Evolutionary conservation across 2,329 filamentous ascomycete genomes (phyloP).

Genomic region (Colletotrichum karsti): DNA sequence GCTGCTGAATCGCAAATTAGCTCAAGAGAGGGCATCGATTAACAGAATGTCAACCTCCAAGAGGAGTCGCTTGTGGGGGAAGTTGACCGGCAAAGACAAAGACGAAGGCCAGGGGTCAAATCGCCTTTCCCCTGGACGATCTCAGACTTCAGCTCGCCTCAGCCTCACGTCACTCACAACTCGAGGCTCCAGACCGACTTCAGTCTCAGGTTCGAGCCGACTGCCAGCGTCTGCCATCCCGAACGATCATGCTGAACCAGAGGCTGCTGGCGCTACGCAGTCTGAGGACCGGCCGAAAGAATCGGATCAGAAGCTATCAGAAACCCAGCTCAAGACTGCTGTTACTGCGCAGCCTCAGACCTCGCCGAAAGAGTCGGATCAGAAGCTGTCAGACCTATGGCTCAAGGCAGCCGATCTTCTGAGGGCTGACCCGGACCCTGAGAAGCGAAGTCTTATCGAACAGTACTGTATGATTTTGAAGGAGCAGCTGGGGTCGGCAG

Average conservation of each 20-base stretch:
- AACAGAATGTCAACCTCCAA: not conserved
- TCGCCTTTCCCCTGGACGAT: not conserved
- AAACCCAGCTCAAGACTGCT: no score
- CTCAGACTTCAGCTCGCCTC: not conserved
- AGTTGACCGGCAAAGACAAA: not conserved
- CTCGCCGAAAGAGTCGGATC: no score
- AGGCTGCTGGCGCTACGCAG: no score
- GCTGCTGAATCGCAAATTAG: no score
- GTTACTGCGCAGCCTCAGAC: no score
- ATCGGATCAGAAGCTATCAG: no score
- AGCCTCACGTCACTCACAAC: no score
- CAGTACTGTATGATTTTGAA: not conserved
- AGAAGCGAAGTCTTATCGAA: not conserved
- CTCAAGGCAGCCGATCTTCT: not conserved
- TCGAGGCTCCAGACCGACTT: no score
- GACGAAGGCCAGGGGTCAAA: not conserved
- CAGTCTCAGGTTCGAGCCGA: not conserved
- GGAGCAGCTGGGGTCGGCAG: not conserved
- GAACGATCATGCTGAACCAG: no score
- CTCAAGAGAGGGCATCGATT: no score
- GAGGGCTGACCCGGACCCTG: not conserved
- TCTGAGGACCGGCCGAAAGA: no score
- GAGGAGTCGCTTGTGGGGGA: not conserved
- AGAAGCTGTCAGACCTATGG: not conserved
- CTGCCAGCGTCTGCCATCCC: no score